Conservation (phyloP, 176 grass and related monocot genomes). For the Otatea glauca region DNA sequence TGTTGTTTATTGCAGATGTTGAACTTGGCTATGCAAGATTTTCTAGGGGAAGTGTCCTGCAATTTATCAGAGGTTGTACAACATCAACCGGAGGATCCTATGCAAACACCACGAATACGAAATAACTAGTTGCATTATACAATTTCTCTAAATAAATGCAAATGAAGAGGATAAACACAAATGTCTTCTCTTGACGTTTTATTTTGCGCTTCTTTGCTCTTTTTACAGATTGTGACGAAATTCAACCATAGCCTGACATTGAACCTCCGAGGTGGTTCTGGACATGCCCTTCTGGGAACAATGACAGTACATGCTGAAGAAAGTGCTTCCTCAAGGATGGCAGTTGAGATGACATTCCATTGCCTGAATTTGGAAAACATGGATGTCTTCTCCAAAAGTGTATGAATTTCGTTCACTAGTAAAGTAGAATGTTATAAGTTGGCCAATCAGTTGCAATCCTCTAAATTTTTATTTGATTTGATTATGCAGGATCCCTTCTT, state of each 20-base stretch:
- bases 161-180: constrained; percentile 1
- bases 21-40: constrained; percentile 83
- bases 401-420: constrained; percentile 50
- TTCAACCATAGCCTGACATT: constrained; percentile 62
- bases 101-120: constrained; percentile 10
- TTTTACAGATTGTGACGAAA: constrained; percentile 86
- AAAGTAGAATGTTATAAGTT: neutral
- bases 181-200: constrained; percentile 24
- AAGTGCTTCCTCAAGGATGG: constrained; percentile 70
- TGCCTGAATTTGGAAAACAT: constrained; percentile 79
- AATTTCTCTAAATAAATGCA: constrained; percentile 19
- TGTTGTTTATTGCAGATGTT: constrained; percentile 61
- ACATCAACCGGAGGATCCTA: constrained; percentile 30
- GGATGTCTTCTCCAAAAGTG: constrained; percentile 91
- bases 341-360: constrained; percentile 67
- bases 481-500: constrained; percentile 88
- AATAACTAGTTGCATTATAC: constrained; percentile 20
- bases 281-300: constrained; percentile 57
- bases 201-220: constrained; percentile 23
- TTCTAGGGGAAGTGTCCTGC: constrained; percentile 77
- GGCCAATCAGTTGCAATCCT: constrained; percentile 7
- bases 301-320: constrained; percentile 85
- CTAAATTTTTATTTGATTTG: constrained; percentile 27
- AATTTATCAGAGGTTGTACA: constrained; percentile 78
- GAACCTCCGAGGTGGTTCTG: constrained; percentile 56